These are phyloP conservation scores for Musa balbisiana DNA, from an alignment of 202 grass and related monocot genomes.

Conservation along the genomic window DNA sequence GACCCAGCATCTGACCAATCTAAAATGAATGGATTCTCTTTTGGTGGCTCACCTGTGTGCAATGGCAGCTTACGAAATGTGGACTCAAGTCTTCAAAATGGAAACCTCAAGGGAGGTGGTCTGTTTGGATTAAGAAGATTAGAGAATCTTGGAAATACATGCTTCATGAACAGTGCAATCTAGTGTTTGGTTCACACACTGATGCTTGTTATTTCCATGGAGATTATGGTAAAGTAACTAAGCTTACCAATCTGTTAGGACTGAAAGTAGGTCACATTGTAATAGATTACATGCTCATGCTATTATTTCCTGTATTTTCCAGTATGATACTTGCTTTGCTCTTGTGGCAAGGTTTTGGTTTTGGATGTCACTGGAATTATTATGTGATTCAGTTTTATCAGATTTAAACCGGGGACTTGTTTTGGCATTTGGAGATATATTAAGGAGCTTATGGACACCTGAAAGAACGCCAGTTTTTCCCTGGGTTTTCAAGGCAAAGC, in stretches of 20 bases:
- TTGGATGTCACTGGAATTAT: background rate
- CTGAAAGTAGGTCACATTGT: conserved; percentile 63
- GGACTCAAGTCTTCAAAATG: conserved; percentile 38
- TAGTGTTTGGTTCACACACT: conserved; percentile 90
- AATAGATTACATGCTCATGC: background rate
- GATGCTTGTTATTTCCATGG: conserved; percentile 87
- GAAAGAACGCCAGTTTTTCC: conserved; percentile 55
- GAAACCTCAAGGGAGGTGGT: conserved; percentile 42
- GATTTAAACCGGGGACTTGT: conserved; percentile 61
- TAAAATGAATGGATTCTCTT: conserved; percentile 7
- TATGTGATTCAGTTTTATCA: conserved; percentile 11
- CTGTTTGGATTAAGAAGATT: conserved; percentile 67
- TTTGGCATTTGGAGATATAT: conserved; percentile 90
- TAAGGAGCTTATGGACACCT: conserved; percentile 63
- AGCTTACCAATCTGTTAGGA: conserved; percentile 77
- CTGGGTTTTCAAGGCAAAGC: conserved; percentile 70
- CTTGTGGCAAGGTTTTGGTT: conserved; percentile 13
- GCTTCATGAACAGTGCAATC: conserved; percentile 97
- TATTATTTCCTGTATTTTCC: background rate
- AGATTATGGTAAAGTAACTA: conserved; percentile 76
- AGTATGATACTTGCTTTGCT: conserved; percentile 19
- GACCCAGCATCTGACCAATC: conserved; percentile 33
- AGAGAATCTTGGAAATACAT: conserved; percentile 97
- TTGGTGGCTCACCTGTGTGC: conserved; percentile 32
- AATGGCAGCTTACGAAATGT: conserved; percentile 42